Base-by-base conservation (phyloP, 352 stramenopile genomes). In the Porosira glacialis region DNA sequence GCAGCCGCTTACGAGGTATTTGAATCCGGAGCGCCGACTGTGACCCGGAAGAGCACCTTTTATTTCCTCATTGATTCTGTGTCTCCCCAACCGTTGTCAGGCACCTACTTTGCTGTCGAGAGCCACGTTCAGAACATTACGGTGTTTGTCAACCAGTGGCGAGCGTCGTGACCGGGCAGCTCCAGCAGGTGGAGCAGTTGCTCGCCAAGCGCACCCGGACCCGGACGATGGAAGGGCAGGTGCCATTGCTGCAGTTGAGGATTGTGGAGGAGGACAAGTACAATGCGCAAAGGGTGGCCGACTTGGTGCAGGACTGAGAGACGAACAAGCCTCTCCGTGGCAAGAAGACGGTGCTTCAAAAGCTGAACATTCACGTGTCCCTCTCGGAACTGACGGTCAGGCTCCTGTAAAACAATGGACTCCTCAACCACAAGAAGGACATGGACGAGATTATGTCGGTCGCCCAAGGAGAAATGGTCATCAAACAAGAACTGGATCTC, bases 381-480 rank as follows among this genome's bases (percentile, higher is more conserved):
- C 96, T 98, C 53, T 93, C 92, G 2, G 95, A 98, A 56, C 79
- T 99, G 21, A 98, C 95, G 5, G 76, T 99, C 39, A 93, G 95
- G 22, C 88, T 94, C 55, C 94, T 99, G n/a, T 99, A 96, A 96
- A 95, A 98, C 36, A 94, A 94, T 47, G 92, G 95, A 3, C 72
- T 98, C 10, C 85, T 94, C 11, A 78, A 90, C 0, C 89, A 94
- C 39, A 95, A 97, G 73, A 96, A 96, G 52, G 92, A 97, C 63
- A 91, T 99, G 13, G 93, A 91, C 45, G 90, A 98, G 56, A 96
- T 99, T 58, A 95, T 99, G 52, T 93, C 93, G 31, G 94, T 95
- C 2, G 97, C 97, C 1, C 96, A 99, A 80, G 97, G 97, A 39
- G 97, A 99, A 89, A 98, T 98, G 93, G 96, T 96, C 1, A 89